Conservation (phyloP, 495 filamentous ascomycete genomes). For the Podospora bellae-mahoneyi region DNA sequence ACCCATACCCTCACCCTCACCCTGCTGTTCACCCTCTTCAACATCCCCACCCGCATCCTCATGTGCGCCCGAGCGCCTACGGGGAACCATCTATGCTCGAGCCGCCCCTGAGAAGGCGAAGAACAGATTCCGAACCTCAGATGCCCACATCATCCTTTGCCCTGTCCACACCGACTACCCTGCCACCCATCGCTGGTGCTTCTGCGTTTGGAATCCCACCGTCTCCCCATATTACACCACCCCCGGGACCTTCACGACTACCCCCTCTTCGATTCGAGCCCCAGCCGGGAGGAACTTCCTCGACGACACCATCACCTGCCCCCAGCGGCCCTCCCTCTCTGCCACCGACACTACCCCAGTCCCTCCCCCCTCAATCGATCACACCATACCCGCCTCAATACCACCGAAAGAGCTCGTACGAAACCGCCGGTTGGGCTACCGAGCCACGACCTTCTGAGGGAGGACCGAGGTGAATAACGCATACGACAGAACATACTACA, state of each 20-base stretch:
- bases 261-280: conserved; percentile 45
- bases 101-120: conserved; percentile 42
- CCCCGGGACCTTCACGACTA: conserved; percentile 38
- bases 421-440: conserved; percentile 46
- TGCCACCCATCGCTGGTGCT: conserved; percentile 36
- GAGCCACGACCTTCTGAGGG: conserved; percentile 32
- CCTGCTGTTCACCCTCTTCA: conserved; percentile 22
- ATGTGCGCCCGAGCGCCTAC: conserved; percentile 27
- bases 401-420: conserved; percentile 18
- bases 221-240: conserved; percentile 40
- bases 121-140: conserved; percentile 45
- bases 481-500: neutral
- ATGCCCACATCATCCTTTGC: conserved; percentile 37
- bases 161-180: conserved; percentile 28
- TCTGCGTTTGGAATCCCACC: conserved; percentile 35
- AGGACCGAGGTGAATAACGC: conserved; percentile 8
- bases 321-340: conserved; percentile 13
- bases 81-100: conserved; percentile 38
- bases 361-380: conserved; percentile 4
- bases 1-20: conserved; percentile 20
- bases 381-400: conserved; percentile 8
- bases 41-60: conserved; percentile 15
- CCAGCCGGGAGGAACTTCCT: conserved; percentile 20
- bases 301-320: conserved; percentile 29
- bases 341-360: conserved; percentile 14